phyloP scores from a whole-genome alignment of 805 yeast species.

The Cephaloascus fragrans region DNA sequence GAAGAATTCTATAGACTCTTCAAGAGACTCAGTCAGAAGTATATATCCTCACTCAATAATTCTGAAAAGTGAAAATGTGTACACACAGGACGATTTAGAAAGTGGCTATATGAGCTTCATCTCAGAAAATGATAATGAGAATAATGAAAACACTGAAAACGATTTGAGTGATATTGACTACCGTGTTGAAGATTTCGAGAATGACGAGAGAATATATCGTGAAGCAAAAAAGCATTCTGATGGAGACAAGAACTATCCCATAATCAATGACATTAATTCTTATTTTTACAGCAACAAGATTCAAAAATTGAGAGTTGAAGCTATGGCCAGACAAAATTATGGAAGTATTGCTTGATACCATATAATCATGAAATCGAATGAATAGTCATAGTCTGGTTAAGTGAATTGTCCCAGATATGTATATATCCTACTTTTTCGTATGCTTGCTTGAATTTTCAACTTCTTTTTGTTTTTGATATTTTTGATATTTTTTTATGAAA shows the following conservation, averaged over 20 bases:
- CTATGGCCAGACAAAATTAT: conserved; percentile 8
- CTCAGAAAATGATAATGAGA: conserved; percentile 14
- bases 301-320: conserved; percentile 13
- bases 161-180: conserved; percentile 14
- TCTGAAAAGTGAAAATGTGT: conserved; percentile 2
- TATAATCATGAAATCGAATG: too few species aligned
- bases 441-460: too few species aligned
- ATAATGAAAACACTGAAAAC: conserved; percentile 3
- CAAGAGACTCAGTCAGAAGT: conserved; percentile 18
- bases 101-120: conserved; percentile 1
- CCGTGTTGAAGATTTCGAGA: conserved; percentile 22
- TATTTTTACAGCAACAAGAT: not conserved
- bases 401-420: too few species aligned
- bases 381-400: too few species aligned
- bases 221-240: conserved; percentile 23
- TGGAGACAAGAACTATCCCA: conserved; percentile 28
- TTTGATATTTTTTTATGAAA: too few species aligned
- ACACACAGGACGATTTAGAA: not conserved
- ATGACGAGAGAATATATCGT: conserved; percentile 25
- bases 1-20: not conserved
- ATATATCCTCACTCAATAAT: conserved; percentile 11
- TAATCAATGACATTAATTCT: conserved; percentile 22
- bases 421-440: too few species aligned
- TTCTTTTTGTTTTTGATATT: too few species aligned
- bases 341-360: not conserved